Evolutionary conservation across 2,329 filamentous ascomycete species (phyloP).

Genomic region (Fusarium sp.): DNA sequence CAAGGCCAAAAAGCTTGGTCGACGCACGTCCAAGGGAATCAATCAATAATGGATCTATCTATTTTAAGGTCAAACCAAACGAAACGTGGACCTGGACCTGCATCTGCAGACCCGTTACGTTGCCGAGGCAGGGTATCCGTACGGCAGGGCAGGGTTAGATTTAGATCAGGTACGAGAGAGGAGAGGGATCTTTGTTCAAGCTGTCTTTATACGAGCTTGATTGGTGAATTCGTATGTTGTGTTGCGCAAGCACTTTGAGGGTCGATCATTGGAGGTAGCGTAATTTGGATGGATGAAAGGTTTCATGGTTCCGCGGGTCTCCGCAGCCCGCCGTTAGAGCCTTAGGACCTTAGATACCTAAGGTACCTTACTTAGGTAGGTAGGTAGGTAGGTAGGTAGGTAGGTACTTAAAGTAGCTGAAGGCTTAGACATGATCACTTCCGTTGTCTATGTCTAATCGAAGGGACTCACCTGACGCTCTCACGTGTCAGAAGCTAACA

Average conservation of each 20-base stretch:
- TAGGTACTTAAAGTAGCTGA: background rate
- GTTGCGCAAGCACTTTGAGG: slow-evolving; percentile 12
- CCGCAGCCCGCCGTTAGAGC: background rate
- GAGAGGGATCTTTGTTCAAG: slow-evolving; percentile 7
- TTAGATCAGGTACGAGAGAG: slow-evolving; percentile 25
- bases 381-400: background rate
- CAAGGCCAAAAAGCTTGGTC: slow-evolving; percentile 1
- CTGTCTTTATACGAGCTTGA: slow-evolving; percentile 10
- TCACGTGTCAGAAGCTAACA: slow-evolving; percentile 27
- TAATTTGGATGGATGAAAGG: background rate
- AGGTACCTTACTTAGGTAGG: too few species aligned
- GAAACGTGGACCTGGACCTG: background rate
- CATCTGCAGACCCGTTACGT: slow-evolving; percentile 2
- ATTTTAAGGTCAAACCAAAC: slow-evolving; percentile 31
- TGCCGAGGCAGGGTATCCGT: background rate
- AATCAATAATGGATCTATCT: slow-evolving; percentile 29
- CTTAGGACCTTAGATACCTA: background rate
- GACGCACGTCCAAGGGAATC: background rate
- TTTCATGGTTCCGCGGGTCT: background rate
- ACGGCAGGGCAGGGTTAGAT: background rate
- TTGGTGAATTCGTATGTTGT: slow-evolving; percentile 18
- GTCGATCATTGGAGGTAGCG: slow-evolving; percentile 13
- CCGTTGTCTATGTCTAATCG: background rate
- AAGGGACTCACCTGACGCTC: slow-evolving; percentile 24
- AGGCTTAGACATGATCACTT: background rate